Percentiles rank a stretch among this genome's conserved stretches.
Evolutionary conservation across 495 filamentous ascomycete genomes (phyloP).

Genomic region (Talaromyces wortmannii): DNA sequence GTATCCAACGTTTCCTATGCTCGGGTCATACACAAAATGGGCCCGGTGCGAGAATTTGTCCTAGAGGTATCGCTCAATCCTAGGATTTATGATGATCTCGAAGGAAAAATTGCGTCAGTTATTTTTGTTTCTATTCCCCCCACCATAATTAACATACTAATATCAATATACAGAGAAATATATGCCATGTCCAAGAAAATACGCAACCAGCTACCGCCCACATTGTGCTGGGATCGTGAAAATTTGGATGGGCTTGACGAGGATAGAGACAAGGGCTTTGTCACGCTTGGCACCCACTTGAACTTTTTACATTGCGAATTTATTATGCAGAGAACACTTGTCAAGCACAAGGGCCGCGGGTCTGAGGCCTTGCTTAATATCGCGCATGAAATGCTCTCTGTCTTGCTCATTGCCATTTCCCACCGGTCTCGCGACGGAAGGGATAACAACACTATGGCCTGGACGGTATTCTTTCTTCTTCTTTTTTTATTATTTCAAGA

Average conservation of each 20-base stretch:
- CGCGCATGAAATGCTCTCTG: constrained; percentile 33
- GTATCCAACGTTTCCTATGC: constrained; percentile 19
- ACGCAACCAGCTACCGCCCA: constrained; percentile 5
- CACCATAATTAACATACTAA: neutral
- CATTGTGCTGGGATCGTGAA: constrained; percentile 9
- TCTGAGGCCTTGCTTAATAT: constrained; percentile 31
- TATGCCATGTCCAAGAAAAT: neutral
- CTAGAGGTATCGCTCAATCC: constrained; percentile 45
- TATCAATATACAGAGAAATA: neutral
- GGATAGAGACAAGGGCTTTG: constrained; percentile 4
- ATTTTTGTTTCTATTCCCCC: neutral
- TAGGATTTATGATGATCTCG: constrained; percentile 10
- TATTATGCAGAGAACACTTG: constrained; percentile 41
- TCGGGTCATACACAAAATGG: constrained; percentile 36
- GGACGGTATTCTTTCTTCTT: constrained; percentile 6
- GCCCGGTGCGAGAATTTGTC: constrained; percentile 43
- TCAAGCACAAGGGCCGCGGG: constrained; percentile 27
- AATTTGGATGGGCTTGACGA: constrained; percentile 10
- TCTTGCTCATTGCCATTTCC: constrained; percentile 24
- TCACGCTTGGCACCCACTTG: constrained; percentile 14
- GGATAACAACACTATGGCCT: constrained; percentile 3
- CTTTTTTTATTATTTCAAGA: neutral
- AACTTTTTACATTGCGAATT: constrained; percentile 39
- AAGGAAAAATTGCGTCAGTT: constrained; percentile 11
- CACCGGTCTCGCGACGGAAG: constrained; percentile 24